Evolutionary conservation across 139 green algal species (phyloP), one percentile per base, ranked within the genome.

Genomic region (Chlorella sp.): DNA sequence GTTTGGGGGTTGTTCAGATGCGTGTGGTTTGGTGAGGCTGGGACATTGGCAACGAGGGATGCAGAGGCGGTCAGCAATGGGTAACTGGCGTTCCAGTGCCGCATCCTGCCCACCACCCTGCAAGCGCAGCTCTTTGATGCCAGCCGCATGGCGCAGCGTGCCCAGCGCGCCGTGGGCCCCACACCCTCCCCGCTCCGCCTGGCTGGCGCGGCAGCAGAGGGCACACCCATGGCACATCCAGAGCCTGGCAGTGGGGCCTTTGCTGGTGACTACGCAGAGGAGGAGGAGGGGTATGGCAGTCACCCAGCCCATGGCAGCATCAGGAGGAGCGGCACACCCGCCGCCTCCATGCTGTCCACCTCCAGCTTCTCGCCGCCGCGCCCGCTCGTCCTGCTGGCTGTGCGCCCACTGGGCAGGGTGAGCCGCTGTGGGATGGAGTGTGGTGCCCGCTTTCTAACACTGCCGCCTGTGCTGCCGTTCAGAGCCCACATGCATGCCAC

Each of bases 111-210:
- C 47, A 21, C n/a, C 4, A 5, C 73, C 6, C 9, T 47, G 67
- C 67, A 34, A 2, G 30, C 17, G 81, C 38, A 51, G 9, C 51
- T 72, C 11, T 74, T 63, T 65, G 70, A 80, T 32, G 55, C 47
- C 69, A 86, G 81, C 56, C 81, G 81, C 55, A 86, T 86, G 69
- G 81, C 81, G 3, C 41, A 69, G 55, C 16, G 36, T 32, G 81
- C 44, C 55, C 41, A 71, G 17, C 55, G 20, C 7, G 63, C 63
- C 3, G 63, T 60, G 51, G 51, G 51, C 12, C 51, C 39, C 18
- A 47, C 41, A 4, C 41, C 41, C 20, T 44, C 73, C 1, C 73
- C 62, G 1, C 17, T 25, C 11, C 55, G 55, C 41, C 3, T 62
- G 18, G 75, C 12, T 0, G 12, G 32, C 70, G 23, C 70, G 0